These are phyloP conservation scores for Mycosarcoma maydis DNA, from an alignment of 1,284 basidiomycete species.

Conservation along the genomic window DNA sequence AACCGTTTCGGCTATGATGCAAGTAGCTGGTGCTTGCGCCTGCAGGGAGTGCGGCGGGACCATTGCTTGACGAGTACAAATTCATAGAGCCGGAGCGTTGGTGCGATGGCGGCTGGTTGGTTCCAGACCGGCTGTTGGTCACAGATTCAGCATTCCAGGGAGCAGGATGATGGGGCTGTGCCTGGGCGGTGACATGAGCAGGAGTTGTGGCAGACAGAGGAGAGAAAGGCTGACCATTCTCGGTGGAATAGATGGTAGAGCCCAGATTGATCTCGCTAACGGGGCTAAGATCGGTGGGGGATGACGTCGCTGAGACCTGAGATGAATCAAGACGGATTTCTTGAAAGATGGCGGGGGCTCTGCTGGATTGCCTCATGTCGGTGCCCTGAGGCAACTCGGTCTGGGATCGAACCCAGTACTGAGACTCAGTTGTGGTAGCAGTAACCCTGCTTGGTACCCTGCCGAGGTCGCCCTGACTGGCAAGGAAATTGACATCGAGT, in stretches of 20 bases:
- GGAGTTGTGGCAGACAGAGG: conserved; percentile 14
- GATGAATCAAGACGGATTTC: conserved; percentile 19
- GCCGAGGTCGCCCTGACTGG: conserved; percentile 31
- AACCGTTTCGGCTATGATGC: conserved; percentile 11
- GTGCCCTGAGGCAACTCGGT: conserved; percentile 4
- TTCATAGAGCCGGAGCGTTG: conserved; percentile 15
- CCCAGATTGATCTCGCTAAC: conserved; percentile 6
- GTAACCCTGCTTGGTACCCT: conserved; percentile 35
- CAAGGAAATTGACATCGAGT: conserved; percentile 29
- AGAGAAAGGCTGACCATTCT: conserved; percentile 14
- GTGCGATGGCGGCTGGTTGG: not conserved
- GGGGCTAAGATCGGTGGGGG: conserved; percentile 10
- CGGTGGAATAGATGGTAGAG: conserved; percentile 8
- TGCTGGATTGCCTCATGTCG: conserved; percentile 9
- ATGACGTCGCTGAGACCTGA: not conserved
- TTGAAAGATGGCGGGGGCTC: conserved; percentile 28
- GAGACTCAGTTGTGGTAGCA: conserved; percentile 33
- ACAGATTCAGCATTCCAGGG: conserved; percentile 7
- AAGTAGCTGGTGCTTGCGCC: conserved; percentile 1
- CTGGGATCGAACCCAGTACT: conserved; percentile 34
- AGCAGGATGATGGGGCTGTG: not conserved
- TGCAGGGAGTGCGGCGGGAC: not conserved
- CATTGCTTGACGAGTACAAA: not conserved
- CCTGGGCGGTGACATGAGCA: conserved; percentile 13
- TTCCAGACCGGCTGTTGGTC: not conserved